These are phyloP conservation scores for Amanita jacksonii DNA, from an alignment of 768 basidiomycete genomes.

Conservation along the genomic window DNA sequence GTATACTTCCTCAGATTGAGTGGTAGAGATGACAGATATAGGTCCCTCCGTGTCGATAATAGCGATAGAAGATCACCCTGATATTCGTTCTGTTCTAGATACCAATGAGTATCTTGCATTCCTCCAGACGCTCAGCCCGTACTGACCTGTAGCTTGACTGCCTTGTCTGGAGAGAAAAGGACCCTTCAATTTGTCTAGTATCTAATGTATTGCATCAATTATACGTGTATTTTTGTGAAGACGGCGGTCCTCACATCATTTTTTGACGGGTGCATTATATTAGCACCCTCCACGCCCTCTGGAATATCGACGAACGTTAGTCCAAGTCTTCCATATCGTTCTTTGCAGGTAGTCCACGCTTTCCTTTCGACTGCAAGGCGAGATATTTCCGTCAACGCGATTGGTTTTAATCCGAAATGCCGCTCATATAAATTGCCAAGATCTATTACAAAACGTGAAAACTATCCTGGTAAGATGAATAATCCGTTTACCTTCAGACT, in stretches of 20 bases:
- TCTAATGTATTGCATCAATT: conserved; percentile 23
- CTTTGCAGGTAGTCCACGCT: conserved; percentile 46
- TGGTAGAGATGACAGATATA: conserved; percentile 63
- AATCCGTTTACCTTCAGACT: conserved; percentile 21
- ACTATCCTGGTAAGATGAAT: conserved; percentile 2
- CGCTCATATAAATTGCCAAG: conserved; percentile 47
- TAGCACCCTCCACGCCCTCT: no score
- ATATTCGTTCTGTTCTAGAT: conserved; percentile 38
- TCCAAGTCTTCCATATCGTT: conserved; percentile 45
- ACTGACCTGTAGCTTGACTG: conserved; percentile 42
- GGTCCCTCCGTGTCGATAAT: conserved; percentile 61
- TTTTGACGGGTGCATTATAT: no score
- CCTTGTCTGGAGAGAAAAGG: conserved; percentile 47
- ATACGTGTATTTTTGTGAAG: conserved; percentile 19
- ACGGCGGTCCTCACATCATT: conserved; percentile 14
- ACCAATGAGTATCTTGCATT: conserved; percentile 6
- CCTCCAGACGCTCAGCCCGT: conserved; percentile 10
- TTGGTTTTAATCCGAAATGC: conserved; percentile 62
- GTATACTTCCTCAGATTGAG: conserved; percentile 52
- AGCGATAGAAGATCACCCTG: conserved; percentile 63
- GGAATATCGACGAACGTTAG: no score
- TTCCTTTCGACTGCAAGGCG: conserved; percentile 43
- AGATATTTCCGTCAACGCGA: conserved; percentile 37
- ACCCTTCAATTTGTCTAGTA: conserved; percentile 44
- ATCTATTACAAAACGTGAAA: conserved; percentile 11